Base-by-base conservation (phyloP, 495 filamentous ascomycete species). In the Talaromyces borbonicus region DNA sequence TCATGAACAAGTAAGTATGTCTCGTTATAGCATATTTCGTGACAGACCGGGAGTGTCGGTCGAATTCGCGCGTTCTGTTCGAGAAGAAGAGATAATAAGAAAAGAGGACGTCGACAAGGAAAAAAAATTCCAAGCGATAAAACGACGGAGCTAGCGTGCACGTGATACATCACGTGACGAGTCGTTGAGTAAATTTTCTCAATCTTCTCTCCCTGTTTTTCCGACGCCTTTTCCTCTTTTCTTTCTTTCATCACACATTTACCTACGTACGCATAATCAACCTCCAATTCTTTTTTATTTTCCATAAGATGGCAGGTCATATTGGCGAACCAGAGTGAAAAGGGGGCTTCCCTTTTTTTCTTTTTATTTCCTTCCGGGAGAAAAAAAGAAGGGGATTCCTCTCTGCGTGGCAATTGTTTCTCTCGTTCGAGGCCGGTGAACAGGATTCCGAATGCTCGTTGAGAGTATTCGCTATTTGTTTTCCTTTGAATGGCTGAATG, bases 251-350 rank as follows among this genome's bases (percentile, higher is more conserved):
- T 66, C 51, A 68, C 67, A 72, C 69, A 35, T 46, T 66, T 53
- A 58, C 55, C 58, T 50, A 62, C 58, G 68, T 68, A 69, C 69
- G 69, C 69, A 72, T 72, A 72, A 72, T 72, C 69, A 72, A 72
- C 69, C 69, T 66, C 63, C 69, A 71, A 53, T 64, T 57, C 11
- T 48, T 52, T 27, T 46, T 30, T 37, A 46, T 43, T 29, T 31
- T 39, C 52, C 53, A 71, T 66, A 66, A 66, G 63, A 67, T 72
- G 63, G 67, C 55, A 58, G 69, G 69, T 72, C 69, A 72, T 72
- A 72, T 72, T 72, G 69, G 69, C 69, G 69, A 63, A 68, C 69
- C 53, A 72, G 66, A 72, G 50, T 53, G 59, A 68, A 48, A 18
- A 9, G 27, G 40, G 1, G 37, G 6, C 9, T 16, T 39, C 27